A percentile compares a stretch with the other conserved stretches of the same genome.
Evolutionary conservation across 768 basidiomycete genomes (phyloP).

Genomic region (Grammothele lineata): DNA sequence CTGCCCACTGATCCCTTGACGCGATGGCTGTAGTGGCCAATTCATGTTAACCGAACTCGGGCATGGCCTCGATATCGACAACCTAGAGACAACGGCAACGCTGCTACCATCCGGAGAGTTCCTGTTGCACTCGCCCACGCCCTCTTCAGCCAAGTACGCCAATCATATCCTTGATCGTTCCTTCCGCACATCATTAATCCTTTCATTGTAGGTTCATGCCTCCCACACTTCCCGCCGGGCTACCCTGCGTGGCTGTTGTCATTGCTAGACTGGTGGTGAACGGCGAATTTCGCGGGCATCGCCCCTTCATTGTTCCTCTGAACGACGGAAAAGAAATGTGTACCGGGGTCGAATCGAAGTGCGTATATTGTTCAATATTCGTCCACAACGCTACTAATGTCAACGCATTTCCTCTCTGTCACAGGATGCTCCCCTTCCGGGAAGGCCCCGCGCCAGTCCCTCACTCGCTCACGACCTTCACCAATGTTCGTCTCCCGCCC

Average conservation of each 20-base stretch:
- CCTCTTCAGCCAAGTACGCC: constrained; percentile 23
- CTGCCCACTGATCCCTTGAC: neutral
- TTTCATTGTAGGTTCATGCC: constrained; percentile 27
- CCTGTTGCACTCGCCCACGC: constrained; percentile 23
- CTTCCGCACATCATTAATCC: no score
- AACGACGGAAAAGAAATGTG: constrained; percentile 26
- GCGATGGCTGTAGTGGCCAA: constrained; percentile 21
- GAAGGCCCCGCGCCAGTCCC: constrained; percentile 29
- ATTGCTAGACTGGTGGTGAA: constrained; percentile 24
- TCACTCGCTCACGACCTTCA: constrained; percentile 36
- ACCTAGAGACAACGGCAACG: constrained; percentile 26
- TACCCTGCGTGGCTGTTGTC: constrained; percentile 26
- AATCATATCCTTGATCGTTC: no score
- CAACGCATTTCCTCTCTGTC: no score
- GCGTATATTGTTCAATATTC: neutral
- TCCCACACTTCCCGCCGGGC: constrained; percentile 23
- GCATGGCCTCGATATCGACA: constrained; percentile 26
- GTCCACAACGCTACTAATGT: neutral
- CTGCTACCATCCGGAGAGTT: constrained; percentile 22
- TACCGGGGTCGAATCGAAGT: constrained; percentile 18
- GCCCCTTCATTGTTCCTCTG: constrained; percentile 26
- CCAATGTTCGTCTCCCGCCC: constrained; percentile 29
- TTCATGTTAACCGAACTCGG: constrained; percentile 28
- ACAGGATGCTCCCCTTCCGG: constrained; percentile 26
- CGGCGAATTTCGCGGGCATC: constrained; percentile 26